Evolutionary conservation across 2,329 filamentous ascomycete genomes (phyloP).

Genomic region (Aspergillus flavus): DNA sequence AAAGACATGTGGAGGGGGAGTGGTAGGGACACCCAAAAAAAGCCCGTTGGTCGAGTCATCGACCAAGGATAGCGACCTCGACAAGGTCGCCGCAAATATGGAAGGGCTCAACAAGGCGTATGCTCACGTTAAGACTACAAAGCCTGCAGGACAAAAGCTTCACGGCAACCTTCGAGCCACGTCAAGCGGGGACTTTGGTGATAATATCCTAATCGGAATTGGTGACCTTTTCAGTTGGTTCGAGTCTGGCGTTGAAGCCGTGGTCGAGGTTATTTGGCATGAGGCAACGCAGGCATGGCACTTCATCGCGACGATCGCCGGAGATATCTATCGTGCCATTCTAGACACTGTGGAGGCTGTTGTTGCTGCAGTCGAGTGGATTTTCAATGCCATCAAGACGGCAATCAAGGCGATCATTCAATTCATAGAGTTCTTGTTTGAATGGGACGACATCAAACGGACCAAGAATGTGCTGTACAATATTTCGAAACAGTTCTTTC

Average conservation of each 20-base stretch:
- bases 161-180: too few species aligned
- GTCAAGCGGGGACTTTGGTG: too few species aligned
- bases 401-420: constrained; percentile 10
- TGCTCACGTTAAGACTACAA: too few species aligned
- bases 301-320: constrained; percentile 11
- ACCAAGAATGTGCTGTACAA: constrained; percentile 18
- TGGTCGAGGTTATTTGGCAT: neutral
- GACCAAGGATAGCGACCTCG: too few species aligned
- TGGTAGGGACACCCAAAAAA: neutral
- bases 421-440: constrained; percentile 15
- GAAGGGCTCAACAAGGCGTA: too few species aligned
- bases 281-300: neutral
- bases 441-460: constrained; percentile 21
- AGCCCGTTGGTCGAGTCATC: too few species aligned
- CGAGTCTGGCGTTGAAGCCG: neutral
- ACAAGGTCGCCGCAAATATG: too few species aligned
- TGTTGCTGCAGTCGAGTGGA: constrained; percentile 11
- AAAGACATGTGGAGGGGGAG: neutral
- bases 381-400: constrained; percentile 14
- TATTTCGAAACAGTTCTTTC: constrained; percentile 6
- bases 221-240: too few species aligned
- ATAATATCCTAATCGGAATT: too few species aligned
- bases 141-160: too few species aligned
- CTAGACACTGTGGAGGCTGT: constrained; percentile 18
- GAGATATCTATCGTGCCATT: constrained; percentile 13